Base-by-base conservation (phyloP, 2,329 filamentous ascomycete species). In the Apiospora aurea region DNA sequence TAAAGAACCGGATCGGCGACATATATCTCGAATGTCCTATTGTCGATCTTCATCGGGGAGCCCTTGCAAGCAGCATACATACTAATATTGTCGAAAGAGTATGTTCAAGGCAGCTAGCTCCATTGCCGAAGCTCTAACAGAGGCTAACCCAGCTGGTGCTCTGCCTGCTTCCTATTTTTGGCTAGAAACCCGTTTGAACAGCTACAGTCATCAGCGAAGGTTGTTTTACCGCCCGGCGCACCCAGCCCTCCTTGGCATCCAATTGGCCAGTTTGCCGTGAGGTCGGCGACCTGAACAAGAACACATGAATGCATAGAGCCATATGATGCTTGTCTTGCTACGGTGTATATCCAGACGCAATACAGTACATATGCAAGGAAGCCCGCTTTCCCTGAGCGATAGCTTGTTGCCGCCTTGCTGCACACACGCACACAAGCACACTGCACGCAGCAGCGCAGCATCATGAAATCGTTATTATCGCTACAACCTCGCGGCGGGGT, bases 1-100 rank as follows among this genome's bases (percentile, higher is more conserved):
- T 41, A 64, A 64, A 64, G 57, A 64, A 64, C 57, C 57, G 34
- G 57, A 64, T 64, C 34, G 34, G 21, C 57, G 16, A 41, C 57
- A n/a, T 64, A 41, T 64, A 64, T 64, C 38, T 38, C 34, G 34
- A 38, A 21, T 41, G 34, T 38, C 21, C 18, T 64, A 41, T 64
- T 38, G 57, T n/a, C 57, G 57, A 64, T 61, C 53, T 61, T 11
- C 29, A 29, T n/a, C 34, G 29, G 57, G 10, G 57, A 24, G 34
- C 21, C 34, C 34, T 13, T 64, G 57, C 57, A n/a, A 41, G 57
- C 57, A 64, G 34, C 34, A 38, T 41, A n/a, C n/a, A n/a, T n/a
- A n/a, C n/a, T n/a, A n/a, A n/a, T n/a, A 64, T 43, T 43, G 13
- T 43, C 41, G 29, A 4, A n/a, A 3, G 18, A 64, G 10, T 41